Conservation (phyloP, 2,329 filamentous ascomycete species). For the Cytospora paraplurivora region DNA sequence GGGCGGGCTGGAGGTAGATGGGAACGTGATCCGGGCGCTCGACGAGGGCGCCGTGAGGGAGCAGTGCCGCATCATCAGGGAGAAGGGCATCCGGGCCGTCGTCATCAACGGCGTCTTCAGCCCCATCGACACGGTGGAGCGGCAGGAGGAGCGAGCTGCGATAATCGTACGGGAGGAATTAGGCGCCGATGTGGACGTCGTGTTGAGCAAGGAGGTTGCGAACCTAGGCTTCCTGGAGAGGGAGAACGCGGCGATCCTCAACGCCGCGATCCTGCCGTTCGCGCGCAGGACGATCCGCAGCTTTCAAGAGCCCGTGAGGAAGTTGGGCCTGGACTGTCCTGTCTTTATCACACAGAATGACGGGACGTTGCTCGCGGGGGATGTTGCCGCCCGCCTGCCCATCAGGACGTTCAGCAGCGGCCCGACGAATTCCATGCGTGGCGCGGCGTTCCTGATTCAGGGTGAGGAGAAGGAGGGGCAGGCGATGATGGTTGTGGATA, state of each 20-base stretch:
- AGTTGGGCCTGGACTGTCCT: conserved; percentile 53
- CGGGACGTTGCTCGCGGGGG: conserved; percentile 59
- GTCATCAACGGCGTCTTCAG: conserved; percentile 55
- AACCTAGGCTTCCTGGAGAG: conserved; percentile 60
- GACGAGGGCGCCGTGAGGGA: conserved; percentile 44
- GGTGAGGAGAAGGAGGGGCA: conserved; percentile 38
- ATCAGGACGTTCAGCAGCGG: conserved; percentile 65
- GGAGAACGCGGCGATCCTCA: conserved; percentile 66
- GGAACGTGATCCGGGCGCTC: conserved; percentile 48
- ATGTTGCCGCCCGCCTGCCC: conserved; percentile 56
- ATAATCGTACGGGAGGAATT: conserved; percentile 45
- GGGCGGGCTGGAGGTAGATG: conserved; percentile 57
- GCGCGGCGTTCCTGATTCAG: conserved; percentile 60
- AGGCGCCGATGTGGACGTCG: conserved; percentile 45
- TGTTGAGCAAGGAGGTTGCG: conserved; percentile 55
- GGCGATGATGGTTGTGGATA: conserved; percentile 62
- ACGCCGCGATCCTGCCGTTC: conserved; percentile 62
- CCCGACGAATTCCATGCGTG: conserved; percentile 65
- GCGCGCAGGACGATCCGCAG: conserved; percentile 58
- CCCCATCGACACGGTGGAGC: conserved; percentile 52
- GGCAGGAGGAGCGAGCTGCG: conserved; percentile 52
- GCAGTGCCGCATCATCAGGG: conserved; percentile 43
- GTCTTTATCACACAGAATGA: conserved; percentile 67
- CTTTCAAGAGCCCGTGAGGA: conserved; percentile 55
- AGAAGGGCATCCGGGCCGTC: conserved; percentile 48